Conservation (phyloP, 2,329 filamentous ascomycete species). For the Ophiocordyceps camponoti-saundersi region DNA sequence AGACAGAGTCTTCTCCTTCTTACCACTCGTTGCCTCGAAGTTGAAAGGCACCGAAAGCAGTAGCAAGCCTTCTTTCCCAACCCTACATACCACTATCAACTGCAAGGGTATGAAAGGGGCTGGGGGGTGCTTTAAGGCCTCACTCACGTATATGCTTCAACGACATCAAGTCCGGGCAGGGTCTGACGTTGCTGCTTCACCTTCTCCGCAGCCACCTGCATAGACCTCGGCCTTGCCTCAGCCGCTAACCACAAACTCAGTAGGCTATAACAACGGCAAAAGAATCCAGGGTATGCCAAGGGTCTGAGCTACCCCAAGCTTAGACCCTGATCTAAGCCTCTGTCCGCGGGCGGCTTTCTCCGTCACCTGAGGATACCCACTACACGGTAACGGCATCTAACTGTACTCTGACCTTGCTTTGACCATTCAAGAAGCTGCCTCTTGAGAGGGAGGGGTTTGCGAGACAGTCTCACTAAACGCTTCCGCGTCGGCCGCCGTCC, state of each 20-base stretch:
- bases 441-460: not conserved
- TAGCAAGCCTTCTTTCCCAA: no score
- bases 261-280: not conserved
- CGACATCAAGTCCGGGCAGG: no score
- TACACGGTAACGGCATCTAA: not conserved
- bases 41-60: no score
- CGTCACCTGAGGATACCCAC: not conserved
- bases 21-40: no score
- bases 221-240: no score
- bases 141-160: no score
- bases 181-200: no score
- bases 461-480: not conserved
- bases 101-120: no score
- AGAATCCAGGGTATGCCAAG: not conserved
- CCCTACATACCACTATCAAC: no score
- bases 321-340: not conserved
- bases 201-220: no score
- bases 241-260: not conserved
- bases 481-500: not conserved
- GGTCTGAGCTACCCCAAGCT: not conserved
- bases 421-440: not conserved
- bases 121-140: no score
- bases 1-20: no score
- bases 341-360: not conserved
- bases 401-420: not conserved